Evolutionary conservation across 73 alveolate species (phyloP).

Genomic region (Paramecium pentaurelia): DNA sequence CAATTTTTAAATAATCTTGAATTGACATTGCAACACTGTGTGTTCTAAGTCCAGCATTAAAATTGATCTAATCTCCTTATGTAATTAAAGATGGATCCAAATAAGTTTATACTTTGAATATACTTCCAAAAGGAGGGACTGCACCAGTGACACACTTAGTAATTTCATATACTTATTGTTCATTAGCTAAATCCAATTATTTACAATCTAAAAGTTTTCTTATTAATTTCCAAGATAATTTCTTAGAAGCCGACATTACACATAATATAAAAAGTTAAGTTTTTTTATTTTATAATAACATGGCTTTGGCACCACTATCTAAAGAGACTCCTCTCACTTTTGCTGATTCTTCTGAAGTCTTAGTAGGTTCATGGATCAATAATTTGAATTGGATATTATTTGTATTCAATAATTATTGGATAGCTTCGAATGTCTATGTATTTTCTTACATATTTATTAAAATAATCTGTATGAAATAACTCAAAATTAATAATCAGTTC

Average conservation of each 20-base stretch:
- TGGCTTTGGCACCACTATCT: constrained; percentile 97
- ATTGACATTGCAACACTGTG: constrained; percentile 81
- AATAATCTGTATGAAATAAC: constrained; percentile 7
- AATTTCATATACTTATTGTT: constrained; percentile 82
- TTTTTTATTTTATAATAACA: constrained; percentile 85
- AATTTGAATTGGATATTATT: not conserved
- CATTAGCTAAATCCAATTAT: constrained; percentile 90
- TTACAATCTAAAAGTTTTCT: constrained; percentile 84
- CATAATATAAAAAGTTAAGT: constrained; percentile 76
- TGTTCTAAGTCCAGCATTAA: constrained; percentile 95
- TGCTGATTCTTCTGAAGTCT: constrained; percentile 21
- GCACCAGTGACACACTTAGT: constrained; percentile 97
- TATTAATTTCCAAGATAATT: constrained; percentile 78
- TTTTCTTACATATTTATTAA: not conserved
- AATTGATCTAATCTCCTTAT: constrained; percentile 88
- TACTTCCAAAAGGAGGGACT: constrained; percentile 99
- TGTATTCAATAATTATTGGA: not conserved
- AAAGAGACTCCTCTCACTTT: constrained; percentile 88
- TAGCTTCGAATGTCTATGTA: not conserved
- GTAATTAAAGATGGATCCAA: constrained; percentile 81
- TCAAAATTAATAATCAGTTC: not conserved
- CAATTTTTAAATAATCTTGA: constrained; percentile 86
- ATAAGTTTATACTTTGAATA: constrained; percentile 82
- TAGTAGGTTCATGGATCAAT: constrained; percentile 83
- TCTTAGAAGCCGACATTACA: constrained; percentile 93